Evolutionary conservation across 176 grass and related monocot species (phyloP).

Genomic region (Triticum urartu): DNA sequence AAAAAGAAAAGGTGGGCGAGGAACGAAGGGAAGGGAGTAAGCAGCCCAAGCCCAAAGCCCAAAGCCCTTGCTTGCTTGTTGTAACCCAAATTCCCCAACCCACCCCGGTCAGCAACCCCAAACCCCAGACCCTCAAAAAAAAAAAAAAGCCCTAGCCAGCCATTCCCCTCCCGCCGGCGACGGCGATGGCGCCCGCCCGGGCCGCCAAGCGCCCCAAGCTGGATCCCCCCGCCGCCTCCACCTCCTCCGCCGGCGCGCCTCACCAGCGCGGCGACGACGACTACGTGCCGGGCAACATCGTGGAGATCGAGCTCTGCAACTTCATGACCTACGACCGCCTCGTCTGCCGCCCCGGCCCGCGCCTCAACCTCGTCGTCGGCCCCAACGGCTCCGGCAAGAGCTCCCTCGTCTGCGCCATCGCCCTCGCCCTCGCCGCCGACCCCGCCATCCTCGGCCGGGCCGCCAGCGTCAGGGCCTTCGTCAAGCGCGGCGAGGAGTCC

Average conservation of each 20-base stretch:
- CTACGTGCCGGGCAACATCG: conserved; percentile 88
- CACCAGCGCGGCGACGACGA: conserved; percentile 71
- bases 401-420: conserved; percentile 87
- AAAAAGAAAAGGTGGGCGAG: too few species aligned
- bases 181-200: conserved; percentile 44
- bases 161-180: not conserved
- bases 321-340: conserved; percentile 94
- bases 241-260: not conserved
- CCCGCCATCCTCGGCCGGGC: conserved; percentile 81
- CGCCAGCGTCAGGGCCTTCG: conserved; percentile 68
- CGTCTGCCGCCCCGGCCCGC: conserved; percentile 66
- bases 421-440: conserved; percentile 67
- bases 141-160: not conserved
- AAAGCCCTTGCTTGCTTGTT: not conserved
- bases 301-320: conserved; percentile 85
- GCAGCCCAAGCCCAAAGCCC: too few species aligned
- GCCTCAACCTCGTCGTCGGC: conserved; percentile 86
- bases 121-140: not conserved
- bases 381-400: conserved; percentile 96
- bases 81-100: too few species aligned
- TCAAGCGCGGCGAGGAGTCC: conserved; percentile 77
- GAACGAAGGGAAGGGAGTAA: too few species aligned
- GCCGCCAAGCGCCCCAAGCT: conserved; percentile 58
- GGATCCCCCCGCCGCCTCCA: not conserved
- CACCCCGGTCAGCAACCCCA: not conserved